Evolutionary conservation across 2,329 filamentous ascomycete species (phyloP), one percentile per base, ranked within the genome.

Genomic region (Epichloe festucae): DNA sequence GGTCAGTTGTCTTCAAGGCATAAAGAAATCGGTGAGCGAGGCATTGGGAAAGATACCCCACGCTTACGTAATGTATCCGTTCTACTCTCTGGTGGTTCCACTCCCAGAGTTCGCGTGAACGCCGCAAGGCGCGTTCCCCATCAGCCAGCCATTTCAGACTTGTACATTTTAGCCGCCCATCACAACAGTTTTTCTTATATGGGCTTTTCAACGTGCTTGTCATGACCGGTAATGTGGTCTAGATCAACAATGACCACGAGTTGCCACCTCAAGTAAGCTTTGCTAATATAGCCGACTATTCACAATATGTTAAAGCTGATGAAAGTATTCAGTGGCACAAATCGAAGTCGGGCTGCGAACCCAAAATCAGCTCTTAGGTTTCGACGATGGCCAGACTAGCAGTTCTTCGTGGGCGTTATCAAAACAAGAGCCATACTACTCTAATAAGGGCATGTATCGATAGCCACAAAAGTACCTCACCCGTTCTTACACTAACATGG

Each of bases 401-500:
- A 27, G 10, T 5, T 46, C 23, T 14, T 50, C 49, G 11, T 46
- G 41, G 42, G 21, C 17, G 36, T 35, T 41, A 15, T 31, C 52
- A 49, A 52, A 42, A 21, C 52, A 49, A 43, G 65, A 67, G 44
- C 60, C 68, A 14, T 77, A 75, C 59, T 81, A 85, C 59, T 77
- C 78, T 51, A 81, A 84, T 59, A 70, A 82, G 69, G 81, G 81
- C 82, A 43, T 36, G 49, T 27, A n/a, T 7, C 17, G 11, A 41
- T 36, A 15, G 6, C 10, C 14, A 21, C 31, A 27, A 7, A 5
- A 27, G 12, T 4, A 12, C 31, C 10, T 46, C 11, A 2, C 6
- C 15, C 19, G n/a, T 31, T 31, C 52, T 52, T 50, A 39, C 17
- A 10, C 23, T 53, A 19, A 50, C 48, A 52, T 1, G 10, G 21